Percentiles rank a stretch among this genome's conserved stretches.
Conservation (phyloP, 345 rosid genomes). For the Eucalyptus guilfoylei region DNA sequence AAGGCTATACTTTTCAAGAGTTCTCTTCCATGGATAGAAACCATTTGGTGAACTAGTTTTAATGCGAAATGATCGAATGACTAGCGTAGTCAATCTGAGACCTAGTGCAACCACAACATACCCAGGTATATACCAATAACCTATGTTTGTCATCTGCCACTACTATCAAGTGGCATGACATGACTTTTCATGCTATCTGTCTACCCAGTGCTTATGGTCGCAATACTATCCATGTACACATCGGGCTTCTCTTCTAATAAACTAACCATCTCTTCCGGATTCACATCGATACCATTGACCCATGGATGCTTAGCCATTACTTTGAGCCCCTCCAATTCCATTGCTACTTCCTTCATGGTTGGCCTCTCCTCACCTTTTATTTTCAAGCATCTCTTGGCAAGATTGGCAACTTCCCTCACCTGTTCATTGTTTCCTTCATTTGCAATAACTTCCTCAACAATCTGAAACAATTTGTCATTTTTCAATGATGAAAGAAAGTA, state of each 20-base stretch:
- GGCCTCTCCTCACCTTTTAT: slow-evolving; percentile 17
- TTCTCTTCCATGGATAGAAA: too few species aligned
- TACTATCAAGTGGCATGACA: neutral
- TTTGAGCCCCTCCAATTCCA: slow-evolving; percentile 2
- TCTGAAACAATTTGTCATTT: too few species aligned
- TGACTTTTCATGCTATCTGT: neutral
- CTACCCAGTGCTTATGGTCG: neutral
- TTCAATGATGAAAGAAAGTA: too few species aligned
- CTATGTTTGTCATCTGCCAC: neutral
- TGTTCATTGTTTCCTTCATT: neutral
- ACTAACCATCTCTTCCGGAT: neutral
- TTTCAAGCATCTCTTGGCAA: slow-evolving; percentile 8
- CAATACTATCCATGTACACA: neutral
- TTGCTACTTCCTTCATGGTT: slow-evolving; percentile 9
- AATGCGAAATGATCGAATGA: neutral
- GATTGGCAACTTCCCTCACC: neutral
- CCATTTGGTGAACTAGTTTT: neutral
- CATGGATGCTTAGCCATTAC: neutral
- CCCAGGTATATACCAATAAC: neutral
- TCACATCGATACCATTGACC: neutral
- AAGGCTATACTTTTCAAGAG: too few species aligned
- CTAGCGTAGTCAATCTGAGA: neutral
- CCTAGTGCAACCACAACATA: neutral
- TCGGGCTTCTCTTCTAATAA: neutral
- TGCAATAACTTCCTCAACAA: too few species aligned